phyloP scores from a whole-genome alignment of 2,329 filamentous ascomycete species.

The Sporothrix brasiliensis region DNA sequence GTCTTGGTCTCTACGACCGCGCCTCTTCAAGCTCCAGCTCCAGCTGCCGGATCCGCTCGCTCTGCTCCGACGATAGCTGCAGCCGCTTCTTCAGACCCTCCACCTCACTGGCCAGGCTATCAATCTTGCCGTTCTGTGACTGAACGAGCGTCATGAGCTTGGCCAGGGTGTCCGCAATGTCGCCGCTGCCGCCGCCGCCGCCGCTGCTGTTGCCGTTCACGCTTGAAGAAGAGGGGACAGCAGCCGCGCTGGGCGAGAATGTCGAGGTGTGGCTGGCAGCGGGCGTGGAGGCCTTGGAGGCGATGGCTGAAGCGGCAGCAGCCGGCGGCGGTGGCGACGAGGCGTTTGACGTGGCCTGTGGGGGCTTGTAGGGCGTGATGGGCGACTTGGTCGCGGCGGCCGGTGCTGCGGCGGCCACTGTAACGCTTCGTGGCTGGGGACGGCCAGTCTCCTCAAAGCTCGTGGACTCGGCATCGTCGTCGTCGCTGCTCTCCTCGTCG shows the following conservation, averaged over 20 bases:
- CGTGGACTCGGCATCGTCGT: constrained; percentile 64
- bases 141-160: constrained; percentile 76
- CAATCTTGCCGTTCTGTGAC: constrained; percentile 75
- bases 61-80: constrained; percentile 65
- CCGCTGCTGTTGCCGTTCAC: neutral
- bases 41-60: constrained; percentile 67
- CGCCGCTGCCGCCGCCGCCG: neutral
- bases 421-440: constrained; percentile 63
- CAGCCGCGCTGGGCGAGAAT: constrained; percentile 55
- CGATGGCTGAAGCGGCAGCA: constrained; percentile 12
- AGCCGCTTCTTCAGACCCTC: constrained; percentile 80
- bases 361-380: constrained; percentile 48
- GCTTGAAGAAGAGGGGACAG: constrained; percentile 70
- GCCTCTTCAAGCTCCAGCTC: constrained; percentile 69
- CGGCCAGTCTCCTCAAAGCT: constrained; percentile 87
- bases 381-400: constrained; percentile 45
- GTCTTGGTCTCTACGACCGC: constrained; percentile 51
- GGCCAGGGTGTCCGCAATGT: constrained; percentile 53
- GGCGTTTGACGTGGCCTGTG: constrained; percentile 28
- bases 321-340: constrained; percentile 32
- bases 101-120: constrained; percentile 69
- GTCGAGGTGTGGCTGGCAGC: constrained; percentile 35
- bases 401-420: constrained; percentile 12
- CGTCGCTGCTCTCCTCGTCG: constrained; percentile 61
- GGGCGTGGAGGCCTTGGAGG: constrained; percentile 41